Conservation (phyloP, 441 rosid genomes). For the Dalechampia spathulata region DNA sequence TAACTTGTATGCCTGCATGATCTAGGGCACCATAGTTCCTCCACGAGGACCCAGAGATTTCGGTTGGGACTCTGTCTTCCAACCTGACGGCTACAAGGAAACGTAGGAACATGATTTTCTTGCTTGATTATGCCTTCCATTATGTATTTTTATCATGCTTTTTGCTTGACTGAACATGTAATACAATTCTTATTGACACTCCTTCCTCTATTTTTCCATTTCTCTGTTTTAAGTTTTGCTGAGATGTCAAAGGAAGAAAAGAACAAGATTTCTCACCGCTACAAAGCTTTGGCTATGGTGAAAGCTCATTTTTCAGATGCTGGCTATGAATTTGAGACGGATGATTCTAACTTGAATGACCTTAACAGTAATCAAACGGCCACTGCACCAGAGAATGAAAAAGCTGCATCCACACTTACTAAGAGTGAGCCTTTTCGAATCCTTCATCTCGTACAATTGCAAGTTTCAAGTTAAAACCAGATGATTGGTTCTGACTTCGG, state of each 20-base stretch:
- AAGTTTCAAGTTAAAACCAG: not conserved
- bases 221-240: conserved; percentile 47
- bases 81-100: conserved; percentile 78
- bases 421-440: conserved; percentile 7
- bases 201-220: not conserved
- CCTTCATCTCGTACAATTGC: not conserved
- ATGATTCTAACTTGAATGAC: conserved; percentile 12
- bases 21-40: conserved; percentile 79
- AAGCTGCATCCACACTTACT: not conserved
- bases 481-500: not conserved
- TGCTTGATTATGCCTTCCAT: not conserved
- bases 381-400: not conserved
- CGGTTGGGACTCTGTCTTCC: conserved; percentile 97
- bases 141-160: too few relatives aligned
- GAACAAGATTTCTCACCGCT: conserved; percentile 92
- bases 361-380: not conserved
- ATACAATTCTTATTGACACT: not conserved
- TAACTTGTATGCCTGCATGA: not conserved
- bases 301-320: conserved; percentile 71
- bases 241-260: conserved; percentile 94
- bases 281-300: conserved; percentile 58
- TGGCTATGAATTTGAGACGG: conserved; percentile 47
- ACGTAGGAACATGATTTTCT: conserved; percentile 36
- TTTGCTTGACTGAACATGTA: not conserved
- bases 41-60: conserved; percentile 85